Evolutionary conservation across 208 protist genomes (phyloP), one percentile per base, ranked within the genome.

Genomic region (Leishmania lainsoni): DNA sequence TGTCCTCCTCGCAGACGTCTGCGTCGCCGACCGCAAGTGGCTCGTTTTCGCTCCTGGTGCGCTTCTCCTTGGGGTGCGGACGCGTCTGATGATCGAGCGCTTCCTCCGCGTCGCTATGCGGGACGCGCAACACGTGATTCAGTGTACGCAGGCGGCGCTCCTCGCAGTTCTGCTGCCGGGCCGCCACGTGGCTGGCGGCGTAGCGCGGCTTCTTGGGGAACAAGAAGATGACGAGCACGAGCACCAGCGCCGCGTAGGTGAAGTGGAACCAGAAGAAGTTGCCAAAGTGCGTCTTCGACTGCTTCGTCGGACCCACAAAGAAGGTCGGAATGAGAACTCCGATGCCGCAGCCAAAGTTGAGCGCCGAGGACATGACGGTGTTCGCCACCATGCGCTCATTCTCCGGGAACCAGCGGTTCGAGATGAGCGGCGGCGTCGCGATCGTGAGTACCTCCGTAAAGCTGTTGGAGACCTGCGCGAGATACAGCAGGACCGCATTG

Each of bases 191-290:
- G 76, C 89, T 93, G 70, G 91, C 84, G 3, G 63, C 66, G 72
- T 85, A 92, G 70, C 90, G 84, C 35, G 87, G 87, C 70, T 82
- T 87, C 49, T 76, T 76, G 0, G 89, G 89, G 79, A 93, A 89
- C 35, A 91, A 81, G 79, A 94, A 92, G 48, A 94, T 87, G 29
- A 89, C 77, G 52, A 90, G 65, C n/a, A 88, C 5, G 35, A 96
- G 78, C 54, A 84, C 63, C 45, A 75, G 48, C 32, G 51, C 83
- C 73, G 84, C 89, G 49, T 91, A 69, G 69, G 20, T 83, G 78
- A 96, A 91, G 68, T 96, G 90, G 76, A 93, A 92, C 89, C 90
- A 93, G 77, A 94, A 96, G 52, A 96, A 84, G 68, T 90, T 83
- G 5, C 79, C 90, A 80, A 96, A 96, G 76, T 96, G 80, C 17